These are phyloP conservation scores for Gremmenia infestans DNA, from an alignment of 2,329 filamentous ascomycete genomes.

Conservation along the genomic window DNA sequence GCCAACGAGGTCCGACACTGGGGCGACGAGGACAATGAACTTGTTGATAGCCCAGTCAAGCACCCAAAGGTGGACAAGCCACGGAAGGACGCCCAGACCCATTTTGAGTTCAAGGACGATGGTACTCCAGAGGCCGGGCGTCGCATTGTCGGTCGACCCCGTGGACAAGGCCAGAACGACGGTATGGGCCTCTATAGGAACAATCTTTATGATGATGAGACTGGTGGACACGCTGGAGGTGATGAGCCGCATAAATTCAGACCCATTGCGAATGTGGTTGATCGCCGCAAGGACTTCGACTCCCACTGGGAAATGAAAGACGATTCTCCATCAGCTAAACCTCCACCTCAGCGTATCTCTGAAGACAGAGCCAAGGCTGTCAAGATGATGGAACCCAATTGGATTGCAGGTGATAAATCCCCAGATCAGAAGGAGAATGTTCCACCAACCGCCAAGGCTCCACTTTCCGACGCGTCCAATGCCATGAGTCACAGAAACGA, in stretches of 20 bases:
- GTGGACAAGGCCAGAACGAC: slow-evolving; percentile 58
- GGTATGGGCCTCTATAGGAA: slow-evolving; percentile 73
- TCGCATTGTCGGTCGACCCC: slow-evolving; percentile 42
- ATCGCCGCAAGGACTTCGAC: slow-evolving; percentile 71
- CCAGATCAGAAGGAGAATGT: slow-evolving; percentile 43
- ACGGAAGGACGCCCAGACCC: slow-evolving; percentile 72
- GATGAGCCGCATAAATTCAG: slow-evolving; percentile 19
- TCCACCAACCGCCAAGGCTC: slow-evolving; percentile 23
- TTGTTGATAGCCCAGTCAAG: slow-evolving; percentile 52
- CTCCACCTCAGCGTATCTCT: slow-evolving; percentile 40
- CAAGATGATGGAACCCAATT: slow-evolving; percentile 67
- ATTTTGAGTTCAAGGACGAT: slow-evolving; percentile 82
- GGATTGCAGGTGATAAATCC: slow-evolving; percentile 52
- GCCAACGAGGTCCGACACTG: slow-evolving; percentile 72
- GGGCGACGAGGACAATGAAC: slow-evolving; percentile 64
- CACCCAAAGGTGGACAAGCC: slow-evolving; percentile 57
- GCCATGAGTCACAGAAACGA: slow-evolving; percentile 19
- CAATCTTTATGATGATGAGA: slow-evolving; percentile 60
- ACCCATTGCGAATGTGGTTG: slow-evolving; percentile 63
- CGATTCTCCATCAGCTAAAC: slow-evolving; percentile 48
- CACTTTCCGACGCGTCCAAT: slow-evolving; percentile 27
- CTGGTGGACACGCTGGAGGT: slow-evolving; percentile 22
- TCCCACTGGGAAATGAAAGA: slow-evolving; percentile 75
- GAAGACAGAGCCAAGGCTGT: slow-evolving; percentile 64
- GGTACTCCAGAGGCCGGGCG: slow-evolving; percentile 51